Evolutionary conservation across 805 yeast genomes (phyloP).

Genomic region (Phaffomyces opuntiae): DNA sequence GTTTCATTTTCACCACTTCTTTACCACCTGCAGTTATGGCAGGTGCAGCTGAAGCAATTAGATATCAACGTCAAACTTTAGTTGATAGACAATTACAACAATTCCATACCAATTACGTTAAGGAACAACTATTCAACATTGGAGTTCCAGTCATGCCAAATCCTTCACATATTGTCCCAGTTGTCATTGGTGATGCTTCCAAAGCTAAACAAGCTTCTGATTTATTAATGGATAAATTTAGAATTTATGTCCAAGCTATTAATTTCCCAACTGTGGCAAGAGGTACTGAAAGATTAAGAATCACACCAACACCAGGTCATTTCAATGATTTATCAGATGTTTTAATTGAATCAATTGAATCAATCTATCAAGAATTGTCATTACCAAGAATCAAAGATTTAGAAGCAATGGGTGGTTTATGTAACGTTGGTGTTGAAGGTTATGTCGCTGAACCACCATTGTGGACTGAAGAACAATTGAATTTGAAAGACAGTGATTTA

Average conservation of each 20-base stretch:
- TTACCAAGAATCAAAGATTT: constrained; percentile 75
- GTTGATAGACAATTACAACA: constrained; percentile 81
- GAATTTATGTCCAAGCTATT: constrained; percentile 95
- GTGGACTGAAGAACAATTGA: constrained; percentile 83
- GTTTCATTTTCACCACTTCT: constrained; percentile 94
- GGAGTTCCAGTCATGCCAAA: constrained; percentile 97
- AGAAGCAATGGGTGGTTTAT: constrained; percentile 76
- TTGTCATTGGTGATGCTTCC: constrained; percentile 89
- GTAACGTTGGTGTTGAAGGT: constrained; percentile 72
- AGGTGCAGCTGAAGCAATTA: constrained; percentile 82
- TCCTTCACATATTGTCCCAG: constrained; percentile 96
- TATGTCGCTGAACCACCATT: constrained; percentile 49
- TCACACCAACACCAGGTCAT: constrained; percentile 99
- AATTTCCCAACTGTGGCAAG: constrained; percentile 97
- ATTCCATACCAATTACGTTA: constrained; percentile 76
- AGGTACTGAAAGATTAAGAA: constrained; percentile 92
- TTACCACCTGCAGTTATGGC: constrained; percentile 98
- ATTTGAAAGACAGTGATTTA: constrained; percentile 53
- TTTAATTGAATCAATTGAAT: constrained; percentile 72
- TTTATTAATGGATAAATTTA: constrained; percentile 71
- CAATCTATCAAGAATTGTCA: constrained; percentile 67
- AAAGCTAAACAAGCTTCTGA: constrained; percentile 91
- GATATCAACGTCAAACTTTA: constrained; percentile 73
- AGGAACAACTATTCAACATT: constrained; percentile 52
- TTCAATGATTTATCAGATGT: constrained; percentile 66